Conservation (phyloP, 805 yeast genomes). For the Kodamaea lidongshanica region DNA sequence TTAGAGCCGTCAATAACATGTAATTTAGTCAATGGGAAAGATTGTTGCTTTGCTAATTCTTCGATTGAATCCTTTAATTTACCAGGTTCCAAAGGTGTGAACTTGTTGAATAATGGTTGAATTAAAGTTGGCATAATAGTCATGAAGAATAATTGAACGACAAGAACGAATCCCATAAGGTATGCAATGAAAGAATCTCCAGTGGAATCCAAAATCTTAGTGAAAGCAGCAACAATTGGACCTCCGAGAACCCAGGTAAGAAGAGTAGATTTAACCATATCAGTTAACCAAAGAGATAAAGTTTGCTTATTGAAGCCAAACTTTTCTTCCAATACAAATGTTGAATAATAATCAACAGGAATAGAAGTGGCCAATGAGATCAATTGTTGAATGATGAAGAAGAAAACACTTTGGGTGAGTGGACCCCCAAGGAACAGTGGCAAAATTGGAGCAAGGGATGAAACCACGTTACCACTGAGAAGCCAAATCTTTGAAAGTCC, state of each 20-base stretch:
- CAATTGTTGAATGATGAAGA: slow-evolving; percentile 50
- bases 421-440: slow-evolving; percentile 44
- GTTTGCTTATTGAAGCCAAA: slow-evolving; percentile 93
- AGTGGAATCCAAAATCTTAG: slow-evolving; percentile 73
- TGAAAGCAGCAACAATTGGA: slow-evolving; percentile 67
- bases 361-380: slow-evolving; percentile 49
- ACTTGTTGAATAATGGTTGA: slow-evolving; percentile 88
- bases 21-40: slow-evolving; percentile 81
- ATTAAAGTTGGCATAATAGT: slow-evolving; percentile 79
- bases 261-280: slow-evolving; percentile 54
- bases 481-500: slow-evolving; percentile 37
- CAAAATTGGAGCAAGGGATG: slow-evolving; percentile 37
- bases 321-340: slow-evolving; percentile 85
- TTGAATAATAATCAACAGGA: slow-evolving; percentile 70
- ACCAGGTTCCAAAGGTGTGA: slow-evolving; percentile 85
- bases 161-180: slow-evolving; percentile 63
- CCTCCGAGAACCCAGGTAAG: slow-evolving; percentile 57
- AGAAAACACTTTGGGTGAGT: slow-evolving; percentile 61
- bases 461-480: slow-evolving; percentile 58
- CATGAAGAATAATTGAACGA: slow-evolving; percentile 66
- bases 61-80: slow-evolving; percentile 80
- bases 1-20: slow-evolving; percentile 95
- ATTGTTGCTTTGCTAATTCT: slow-evolving; percentile 62
- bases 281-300: slow-evolving; percentile 61
- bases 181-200: slow-evolving; percentile 81